Evolutionary conservation across 2,329 filamentous ascomycete species (phyloP).

Genomic region (Cladosporium sphaerospermum): DNA sequence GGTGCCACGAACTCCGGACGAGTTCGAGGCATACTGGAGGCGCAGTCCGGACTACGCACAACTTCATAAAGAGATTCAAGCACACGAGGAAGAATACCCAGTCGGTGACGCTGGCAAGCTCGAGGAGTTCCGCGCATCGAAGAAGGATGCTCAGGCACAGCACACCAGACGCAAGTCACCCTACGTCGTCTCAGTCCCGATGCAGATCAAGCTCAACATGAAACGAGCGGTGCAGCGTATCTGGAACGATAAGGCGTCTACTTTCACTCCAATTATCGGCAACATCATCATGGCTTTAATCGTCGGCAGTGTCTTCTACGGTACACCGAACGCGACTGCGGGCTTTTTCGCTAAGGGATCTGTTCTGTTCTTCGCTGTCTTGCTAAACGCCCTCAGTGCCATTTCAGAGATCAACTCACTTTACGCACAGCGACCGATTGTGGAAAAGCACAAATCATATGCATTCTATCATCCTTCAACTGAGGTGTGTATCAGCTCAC

Average conservation of each 20-base stretch:
- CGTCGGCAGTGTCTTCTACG: slow-evolving; percentile 56
- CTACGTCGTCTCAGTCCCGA: slow-evolving; percentile 51
- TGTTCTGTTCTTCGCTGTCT: slow-evolving; percentile 54
- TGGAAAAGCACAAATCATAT: slow-evolving; percentile 43
- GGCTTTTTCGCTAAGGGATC: slow-evolving; percentile 52
- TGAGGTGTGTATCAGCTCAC: neutral
- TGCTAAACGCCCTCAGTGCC: slow-evolving; percentile 54
- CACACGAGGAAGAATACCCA: slow-evolving; percentile 44
- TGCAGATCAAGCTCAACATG: slow-evolving; percentile 49
- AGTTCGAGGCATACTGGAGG: slow-evolving; percentile 53
- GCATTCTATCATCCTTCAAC: slow-evolving; percentile 32
- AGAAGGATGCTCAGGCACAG: slow-evolving; percentile 48
- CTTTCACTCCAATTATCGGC: slow-evolving; percentile 40
- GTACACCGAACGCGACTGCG: slow-evolving; percentile 43
- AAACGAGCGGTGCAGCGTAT: slow-evolving; percentile 47
- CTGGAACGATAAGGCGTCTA: slow-evolving; percentile 47
- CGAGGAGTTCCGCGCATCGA: slow-evolving; percentile 42
- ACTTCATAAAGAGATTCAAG: slow-evolving; percentile 45
- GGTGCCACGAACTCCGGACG: slow-evolving; percentile 62
- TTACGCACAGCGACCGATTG: slow-evolving; percentile 42
- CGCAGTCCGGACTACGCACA: slow-evolving; percentile 41
- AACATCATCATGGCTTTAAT: slow-evolving; percentile 55
- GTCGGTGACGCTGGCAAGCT: slow-evolving; percentile 37
- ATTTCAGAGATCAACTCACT: slow-evolving; percentile 64
- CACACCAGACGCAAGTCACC: slow-evolving; percentile 50